These are phyloP conservation scores for Sabuloglossum arenarium DNA, from an alignment of 495 filamentous ascomycete genomes.

Conservation along the genomic window DNA sequence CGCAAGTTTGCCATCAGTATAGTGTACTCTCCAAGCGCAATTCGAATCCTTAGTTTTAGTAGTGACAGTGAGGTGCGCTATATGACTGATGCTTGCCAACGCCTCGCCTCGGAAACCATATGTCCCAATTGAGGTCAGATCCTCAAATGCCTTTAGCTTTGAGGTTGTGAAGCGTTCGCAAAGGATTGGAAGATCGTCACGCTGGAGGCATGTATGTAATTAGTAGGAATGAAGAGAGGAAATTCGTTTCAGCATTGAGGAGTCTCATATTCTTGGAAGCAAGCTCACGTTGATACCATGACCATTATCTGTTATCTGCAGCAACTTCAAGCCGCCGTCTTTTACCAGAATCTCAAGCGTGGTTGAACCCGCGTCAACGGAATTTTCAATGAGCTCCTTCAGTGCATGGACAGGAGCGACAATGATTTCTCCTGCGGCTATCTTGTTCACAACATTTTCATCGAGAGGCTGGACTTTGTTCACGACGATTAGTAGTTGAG, in stretches of 20 bases:
- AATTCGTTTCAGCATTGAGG: background rate
- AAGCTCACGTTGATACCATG: conserved; percentile 77
- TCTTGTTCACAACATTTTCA: conserved; percentile 95
- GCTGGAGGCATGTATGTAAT: conserved; percentile 7
- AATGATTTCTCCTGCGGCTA: conserved; percentile 98
- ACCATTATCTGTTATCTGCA: conserved; percentile 97
- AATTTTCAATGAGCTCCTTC: conserved; percentile 95
- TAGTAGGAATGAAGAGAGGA: background rate
- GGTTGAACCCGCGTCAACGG: conserved; percentile 90
- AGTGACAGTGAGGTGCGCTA: conserved; percentile 85
- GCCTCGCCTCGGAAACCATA: conserved; percentile 98
- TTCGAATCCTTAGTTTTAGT: conserved; percentile 80
- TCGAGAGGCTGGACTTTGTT: conserved; percentile 46
- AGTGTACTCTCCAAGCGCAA: conserved; percentile 78
- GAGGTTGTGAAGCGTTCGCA: conserved; percentile 97
- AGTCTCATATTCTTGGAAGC: background rate
- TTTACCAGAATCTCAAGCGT: conserved; percentile 81
- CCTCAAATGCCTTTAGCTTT: conserved; percentile 88
- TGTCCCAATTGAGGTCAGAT: conserved; percentile 74
- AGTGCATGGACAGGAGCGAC: conserved; percentile 92
- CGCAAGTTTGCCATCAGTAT: conserved; percentile 62
- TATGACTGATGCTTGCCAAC: conserved; percentile 94
- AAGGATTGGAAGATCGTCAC: conserved; percentile 74
- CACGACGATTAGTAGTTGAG: background rate
- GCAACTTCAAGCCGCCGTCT: conserved; percentile 87